Evolutionary conservation across 495 filamentous ascomycete genomes (phyloP).

Genomic region (Friedmanniomyces simplex): DNA sequence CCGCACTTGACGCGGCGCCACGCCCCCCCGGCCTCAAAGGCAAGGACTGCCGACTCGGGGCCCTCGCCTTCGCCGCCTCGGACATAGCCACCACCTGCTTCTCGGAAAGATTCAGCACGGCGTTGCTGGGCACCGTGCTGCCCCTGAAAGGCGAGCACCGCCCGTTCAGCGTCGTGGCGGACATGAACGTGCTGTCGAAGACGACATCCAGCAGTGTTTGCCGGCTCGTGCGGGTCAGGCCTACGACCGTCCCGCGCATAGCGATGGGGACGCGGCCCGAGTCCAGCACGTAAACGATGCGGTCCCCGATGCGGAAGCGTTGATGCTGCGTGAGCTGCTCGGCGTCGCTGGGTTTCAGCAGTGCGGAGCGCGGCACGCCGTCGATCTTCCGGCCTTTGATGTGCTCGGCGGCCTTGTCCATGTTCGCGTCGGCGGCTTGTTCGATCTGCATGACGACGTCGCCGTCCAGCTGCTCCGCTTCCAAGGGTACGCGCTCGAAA

Average conservation of each 20-base stretch:
- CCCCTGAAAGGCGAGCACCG: conserved; percentile 94
- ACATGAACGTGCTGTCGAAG: conserved; percentile 93
- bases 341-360: conserved; percentile 84
- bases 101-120: conserved; percentile 78
- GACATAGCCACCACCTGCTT: conserved; percentile 69
- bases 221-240: conserved; percentile 73
- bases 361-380: conserved; percentile 70
- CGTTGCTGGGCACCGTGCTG: conserved; percentile 72
- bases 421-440: conserved; percentile 53
- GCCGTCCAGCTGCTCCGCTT: conserved; percentile 91
- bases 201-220: conserved; percentile 79
- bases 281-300: conserved; percentile 84
- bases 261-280: conserved; percentile 93
- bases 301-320: conserved; percentile 74
- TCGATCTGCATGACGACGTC: conserved; percentile 77
- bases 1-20: conserved; percentile 27
- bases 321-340: conserved; percentile 84
- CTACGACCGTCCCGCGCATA: conserved; percentile 81
- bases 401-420: neutral
- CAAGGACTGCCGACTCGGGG: conserved; percentile 42
- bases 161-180: conserved; percentile 76
- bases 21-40: conserved; percentile 33
- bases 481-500: conserved; percentile 86
- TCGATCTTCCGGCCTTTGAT: conserved; percentile 53
- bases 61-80: conserved; percentile 50